A percentile compares a stretch with the other conserved stretches of the same genome.
Evolutionary conservation across 805 yeast species (phyloP).

Genomic region (Yarrowia bubula): DNA sequence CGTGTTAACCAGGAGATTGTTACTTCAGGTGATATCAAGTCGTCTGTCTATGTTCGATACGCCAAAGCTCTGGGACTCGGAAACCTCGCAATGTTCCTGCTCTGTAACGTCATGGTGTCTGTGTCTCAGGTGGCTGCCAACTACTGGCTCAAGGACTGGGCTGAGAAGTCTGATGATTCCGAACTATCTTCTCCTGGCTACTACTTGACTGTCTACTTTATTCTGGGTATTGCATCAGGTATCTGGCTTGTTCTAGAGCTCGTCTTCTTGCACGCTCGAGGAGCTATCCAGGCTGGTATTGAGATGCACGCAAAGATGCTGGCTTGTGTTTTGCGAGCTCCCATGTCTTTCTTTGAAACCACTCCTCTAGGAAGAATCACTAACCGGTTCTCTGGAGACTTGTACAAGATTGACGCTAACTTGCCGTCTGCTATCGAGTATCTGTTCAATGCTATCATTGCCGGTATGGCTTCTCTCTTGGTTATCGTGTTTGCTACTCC

Average conservation of each 20-base stretch:
- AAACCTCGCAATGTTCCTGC: conserved; percentile 44
- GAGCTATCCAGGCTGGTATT: conserved; percentile 33
- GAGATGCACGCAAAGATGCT: conserved; percentile 73
- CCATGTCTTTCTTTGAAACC: conserved; percentile 92
- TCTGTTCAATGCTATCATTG: conserved; percentile 40
- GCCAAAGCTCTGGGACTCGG: conserved; percentile 63
- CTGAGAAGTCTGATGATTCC: conserved; percentile 65
- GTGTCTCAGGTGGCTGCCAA: conserved; percentile 59
- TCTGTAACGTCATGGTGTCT: conserved; percentile 42
- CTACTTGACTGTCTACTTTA: conserved; percentile 63
- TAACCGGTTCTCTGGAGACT: conserved; percentile 87
- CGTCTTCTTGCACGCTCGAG: conserved; percentile 54
- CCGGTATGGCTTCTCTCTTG: conserved; percentile 57
- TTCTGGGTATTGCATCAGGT: conserved; percentile 55
- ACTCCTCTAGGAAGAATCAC: conserved; percentile 91
- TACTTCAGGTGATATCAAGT: conserved; percentile 42
- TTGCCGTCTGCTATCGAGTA: conserved; percentile 41
- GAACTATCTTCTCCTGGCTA: conserved; percentile 58
- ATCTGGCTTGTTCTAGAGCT: conserved; percentile 54
- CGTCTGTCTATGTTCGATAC: conserved; percentile 70
- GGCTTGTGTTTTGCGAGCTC: conserved; percentile 70
- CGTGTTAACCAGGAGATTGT: conserved; percentile 14
- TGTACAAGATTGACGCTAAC: conserved; percentile 83
- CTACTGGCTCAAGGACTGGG: conserved; percentile 88
- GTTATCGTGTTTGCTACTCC: conserved; percentile 89